phyloP scores from a whole-genome alignment of 2,329 filamentous ascomycete genomes.

The Coniochaeta prunicola region DNA sequence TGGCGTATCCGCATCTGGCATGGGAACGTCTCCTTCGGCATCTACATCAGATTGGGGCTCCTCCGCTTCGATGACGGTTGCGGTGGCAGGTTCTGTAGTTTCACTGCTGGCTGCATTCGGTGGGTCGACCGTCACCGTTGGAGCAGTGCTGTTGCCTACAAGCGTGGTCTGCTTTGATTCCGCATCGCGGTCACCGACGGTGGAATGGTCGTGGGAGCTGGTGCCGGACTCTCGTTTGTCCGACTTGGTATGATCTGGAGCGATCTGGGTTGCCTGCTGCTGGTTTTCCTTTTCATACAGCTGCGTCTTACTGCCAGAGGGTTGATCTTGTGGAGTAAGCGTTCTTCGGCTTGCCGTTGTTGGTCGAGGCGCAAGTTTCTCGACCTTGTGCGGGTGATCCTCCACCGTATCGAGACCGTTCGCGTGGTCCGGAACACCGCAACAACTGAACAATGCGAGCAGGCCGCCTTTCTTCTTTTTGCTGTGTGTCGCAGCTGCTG shows the following conservation, averaged over 20 bases:
- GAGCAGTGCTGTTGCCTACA: constrained; percentile 20
- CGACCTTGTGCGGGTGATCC: constrained; percentile 49
- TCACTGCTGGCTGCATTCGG: constrained; percentile 18
- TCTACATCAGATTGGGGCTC: constrained; percentile 24
- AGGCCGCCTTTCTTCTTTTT: constrained; percentile 51
- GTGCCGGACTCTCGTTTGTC: constrained; percentile 37
- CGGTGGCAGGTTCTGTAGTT: constrained; percentile 3
- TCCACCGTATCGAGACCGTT: constrained; percentile 45
- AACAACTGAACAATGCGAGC: constrained; percentile 59
- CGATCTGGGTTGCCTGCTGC: constrained; percentile 22
- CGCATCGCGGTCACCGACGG: constrained; percentile 30
- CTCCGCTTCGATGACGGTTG: constrained; percentile 11
- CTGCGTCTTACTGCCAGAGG: constrained; percentile 30
- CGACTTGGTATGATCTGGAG: constrained; percentile 28
- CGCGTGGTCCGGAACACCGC: constrained; percentile 54
- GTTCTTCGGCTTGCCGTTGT: constrained; percentile 47
- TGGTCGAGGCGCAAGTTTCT: constrained; percentile 48
- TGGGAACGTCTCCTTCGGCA: constrained; percentile 57
- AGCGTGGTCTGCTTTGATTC: constrained; percentile 40
- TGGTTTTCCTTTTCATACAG: constrained; percentile 42
- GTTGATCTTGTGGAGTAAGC: constrained; percentile 44
- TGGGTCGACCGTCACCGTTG: constrained; percentile 34
- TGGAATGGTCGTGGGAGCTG: constrained; percentile 38
- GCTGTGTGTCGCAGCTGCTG: constrained; percentile 39
- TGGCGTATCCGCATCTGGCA: constrained; percentile 54